These are phyloP conservation scores for Aegilops tauschii DNA, from an alignment of 176 grass and related monocot species.

Conservation along the genomic window DNA sequence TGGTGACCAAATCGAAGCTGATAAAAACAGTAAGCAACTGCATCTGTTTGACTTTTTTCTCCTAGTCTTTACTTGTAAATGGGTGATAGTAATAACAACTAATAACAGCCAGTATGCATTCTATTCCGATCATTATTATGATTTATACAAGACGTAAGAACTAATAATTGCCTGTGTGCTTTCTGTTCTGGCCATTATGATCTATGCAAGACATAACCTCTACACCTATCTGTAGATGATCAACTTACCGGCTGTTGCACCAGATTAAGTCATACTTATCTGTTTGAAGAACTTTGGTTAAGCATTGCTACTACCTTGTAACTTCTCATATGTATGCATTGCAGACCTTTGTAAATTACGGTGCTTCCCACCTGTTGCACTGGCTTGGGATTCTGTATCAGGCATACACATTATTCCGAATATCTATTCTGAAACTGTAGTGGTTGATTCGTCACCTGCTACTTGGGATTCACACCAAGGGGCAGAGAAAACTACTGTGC, in stretches of 20 bases:
- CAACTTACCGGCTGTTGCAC: constrained; percentile 2
- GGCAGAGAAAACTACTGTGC: constrained; percentile 60
- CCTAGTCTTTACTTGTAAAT: background rate
- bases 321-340: constrained; percentile 24
- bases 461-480: constrained; percentile 68
- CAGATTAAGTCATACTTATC: background rate
- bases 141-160: background rate
- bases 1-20: constrained; percentile 65
- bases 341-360: constrained; percentile 86
- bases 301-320: constrained; percentile 9
- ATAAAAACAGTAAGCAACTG: constrained; percentile 76
- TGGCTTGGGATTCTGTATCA: constrained; percentile 86
- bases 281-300: constrained; percentile 1
- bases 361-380: constrained; percentile 87
- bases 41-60: constrained; percentile 18
- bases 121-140: background rate
- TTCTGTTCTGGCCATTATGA: background rate
- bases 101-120: constrained; percentile 9
- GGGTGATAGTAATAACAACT: constrained; percentile 5
- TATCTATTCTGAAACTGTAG: constrained; percentile 76
- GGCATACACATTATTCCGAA: constrained; percentile 82
- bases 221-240: background rate
- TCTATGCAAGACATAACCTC: constrained; percentile 2
- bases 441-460: constrained; percentile 86
- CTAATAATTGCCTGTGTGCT: background rate